These are phyloP conservation scores for Syzygium aqueum DNA, from an alignment of 345 rosid genomes.

Conservation along the genomic window DNA sequence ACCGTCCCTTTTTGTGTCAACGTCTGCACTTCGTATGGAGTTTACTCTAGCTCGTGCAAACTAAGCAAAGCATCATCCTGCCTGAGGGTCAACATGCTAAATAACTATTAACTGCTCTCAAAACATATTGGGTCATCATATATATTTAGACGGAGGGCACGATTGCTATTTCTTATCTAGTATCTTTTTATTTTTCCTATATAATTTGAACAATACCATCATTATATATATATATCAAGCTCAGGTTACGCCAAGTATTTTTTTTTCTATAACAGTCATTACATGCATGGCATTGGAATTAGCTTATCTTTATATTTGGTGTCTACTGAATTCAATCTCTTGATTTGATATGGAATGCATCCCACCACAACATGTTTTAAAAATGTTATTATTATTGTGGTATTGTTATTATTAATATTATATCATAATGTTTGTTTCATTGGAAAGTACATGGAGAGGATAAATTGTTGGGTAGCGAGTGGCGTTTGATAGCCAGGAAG, in stretches of 20 bases:
- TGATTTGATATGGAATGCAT: background rate
- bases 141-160: background rate
- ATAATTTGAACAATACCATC: background rate
- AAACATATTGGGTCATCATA: background rate
- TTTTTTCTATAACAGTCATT: background rate
- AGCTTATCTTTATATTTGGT: background rate
- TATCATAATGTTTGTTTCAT: background rate
- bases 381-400: too few species aligned
- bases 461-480: background rate
- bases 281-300: background rate
- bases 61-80: background rate
- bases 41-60: background rate
- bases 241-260: background rate
- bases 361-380: background rate
- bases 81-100: background rate
- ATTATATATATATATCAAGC: background rate
- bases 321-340: background rate
- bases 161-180: background rate
- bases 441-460: background rate
- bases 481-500: background rate
- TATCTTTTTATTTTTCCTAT: background rate
- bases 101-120: background rate
- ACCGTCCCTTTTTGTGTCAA: background rate
- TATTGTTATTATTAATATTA: background rate
- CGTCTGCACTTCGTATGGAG: background rate